A percentile compares a stretch with the other conserved stretches of the same genome.
Conservation (phyloP, 805 yeast genomes). For the Metschnikowia continentalis region DNA sequence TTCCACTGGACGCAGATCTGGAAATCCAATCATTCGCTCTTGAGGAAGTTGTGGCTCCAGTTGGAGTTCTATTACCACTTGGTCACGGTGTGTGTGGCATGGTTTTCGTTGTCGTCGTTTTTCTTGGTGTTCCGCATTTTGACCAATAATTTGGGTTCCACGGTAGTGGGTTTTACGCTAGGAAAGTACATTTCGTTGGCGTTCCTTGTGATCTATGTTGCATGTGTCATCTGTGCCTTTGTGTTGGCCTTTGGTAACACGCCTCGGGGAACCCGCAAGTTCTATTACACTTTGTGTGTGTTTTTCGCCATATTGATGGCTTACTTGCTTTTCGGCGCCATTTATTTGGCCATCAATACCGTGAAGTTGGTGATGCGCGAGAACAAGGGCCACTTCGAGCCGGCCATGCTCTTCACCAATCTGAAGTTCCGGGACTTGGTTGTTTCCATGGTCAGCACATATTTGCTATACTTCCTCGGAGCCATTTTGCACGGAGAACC, state of each 20-base stretch:
- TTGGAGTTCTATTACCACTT: constrained; percentile 88
- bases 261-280: constrained; percentile 81
- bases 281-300: constrained; percentile 68
- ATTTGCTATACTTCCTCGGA: constrained; percentile 71
- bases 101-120: constrained; percentile 90
- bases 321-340: constrained; percentile 83
- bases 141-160: constrained; percentile 65
- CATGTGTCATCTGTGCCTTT: constrained; percentile 78
- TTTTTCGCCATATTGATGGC: constrained; percentile 87
- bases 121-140: constrained; percentile 89
- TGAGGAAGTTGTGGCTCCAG: constrained; percentile 79
- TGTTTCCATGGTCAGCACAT: constrained; percentile 82
- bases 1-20: constrained; percentile 83
- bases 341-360: constrained; percentile 72
- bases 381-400: constrained; percentile 36
- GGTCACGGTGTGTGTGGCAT: constrained; percentile 73
- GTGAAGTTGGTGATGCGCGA: constrained; percentile 51
- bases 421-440: constrained; percentile 79
- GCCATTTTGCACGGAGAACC: constrained; percentile 85
- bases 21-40: constrained; percentile 77
- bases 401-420: constrained; percentile 52
- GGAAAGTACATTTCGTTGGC: constrained; percentile 76
- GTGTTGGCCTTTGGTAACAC: constrained; percentile 90
- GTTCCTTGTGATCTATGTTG: constrained; percentile 80
- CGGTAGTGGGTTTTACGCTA: constrained; percentile 58